Evolutionary conservation across 768 basidiomycete genomes (phyloP).

Genomic region (Guyanaporus albipodus): DNA sequence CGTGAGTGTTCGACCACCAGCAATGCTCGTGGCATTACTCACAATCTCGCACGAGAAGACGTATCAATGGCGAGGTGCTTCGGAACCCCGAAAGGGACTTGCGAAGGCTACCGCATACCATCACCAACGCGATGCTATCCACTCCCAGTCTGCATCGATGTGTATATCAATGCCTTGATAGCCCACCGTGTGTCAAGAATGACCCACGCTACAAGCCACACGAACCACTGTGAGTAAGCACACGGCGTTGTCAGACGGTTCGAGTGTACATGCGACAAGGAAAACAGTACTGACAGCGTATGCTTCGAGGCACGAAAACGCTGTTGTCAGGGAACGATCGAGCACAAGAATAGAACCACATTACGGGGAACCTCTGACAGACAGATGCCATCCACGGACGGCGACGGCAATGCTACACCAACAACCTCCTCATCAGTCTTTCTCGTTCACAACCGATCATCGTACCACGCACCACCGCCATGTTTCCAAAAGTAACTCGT

Average conservation of each 20-base stretch:
- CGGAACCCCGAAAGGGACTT: not conserved
- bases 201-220: constrained; percentile 8
- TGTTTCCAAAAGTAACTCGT: constrained; percentile 4
- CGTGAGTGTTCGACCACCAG: too few relatives aligned
- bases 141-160: not conserved
- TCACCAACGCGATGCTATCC: not conserved
- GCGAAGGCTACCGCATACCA: not conserved
- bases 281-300: constrained; percentile 1
- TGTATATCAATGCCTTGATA: not conserved
- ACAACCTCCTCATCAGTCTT: not conserved
- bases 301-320: not conserved
- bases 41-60: not conserved
- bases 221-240: constrained; percentile 9
- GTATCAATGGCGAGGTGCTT: not conserved
- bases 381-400: not conserved
- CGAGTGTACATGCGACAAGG: not conserved
- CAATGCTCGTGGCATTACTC: too few relatives aligned
- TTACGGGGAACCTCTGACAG: not conserved
- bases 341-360: not conserved
- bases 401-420: not conserved
- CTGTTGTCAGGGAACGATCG: not conserved
- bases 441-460: too few relatives aligned
- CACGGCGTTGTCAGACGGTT: constrained; percentile 1
- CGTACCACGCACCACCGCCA: constrained; percentile 1
- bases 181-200: not conserved